Conservation (phyloP, 805 yeast species). For the Lipomyces anomalus region DNA sequence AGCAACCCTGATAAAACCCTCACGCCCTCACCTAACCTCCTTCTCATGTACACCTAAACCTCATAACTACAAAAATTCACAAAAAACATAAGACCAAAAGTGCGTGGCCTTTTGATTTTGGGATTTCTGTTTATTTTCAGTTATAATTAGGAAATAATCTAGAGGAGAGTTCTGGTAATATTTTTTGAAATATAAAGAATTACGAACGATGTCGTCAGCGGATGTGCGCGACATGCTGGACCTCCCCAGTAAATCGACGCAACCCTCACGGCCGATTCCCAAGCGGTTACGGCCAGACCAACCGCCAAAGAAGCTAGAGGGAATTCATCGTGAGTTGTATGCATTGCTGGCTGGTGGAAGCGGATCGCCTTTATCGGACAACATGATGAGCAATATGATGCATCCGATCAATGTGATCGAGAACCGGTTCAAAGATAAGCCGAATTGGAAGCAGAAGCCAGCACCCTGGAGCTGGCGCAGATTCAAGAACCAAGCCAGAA, state of each 20-base stretch:
- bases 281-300: constrained; percentile 31
- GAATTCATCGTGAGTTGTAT: constrained; percentile 86
- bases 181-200: no score
- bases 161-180: no score
- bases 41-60: no score
- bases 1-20: no score
- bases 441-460: constrained; percentile 55
- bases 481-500: constrained; percentile 53
- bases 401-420: constrained; percentile 69
- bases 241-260: constrained; percentile 24
- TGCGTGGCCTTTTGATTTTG: no score
- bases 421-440: constrained; percentile 55
- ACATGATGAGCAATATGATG: constrained; percentile 86
- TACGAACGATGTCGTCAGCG: constrained; percentile 29
- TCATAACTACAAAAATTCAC: no score
- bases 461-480: constrained; percentile 75
- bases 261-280: constrained; percentile 15
- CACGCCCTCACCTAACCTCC: no score
- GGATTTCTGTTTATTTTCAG: no score
- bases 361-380: no score
- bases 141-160: no score
- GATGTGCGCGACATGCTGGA: constrained; percentile 33
- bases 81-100: no score
- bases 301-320: constrained; percentile 35
- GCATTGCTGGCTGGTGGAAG: constrained; percentile 79